Evolutionary conservation across 768 basidiomycete genomes (phyloP).

Genomic region (Hortiboletus campestris): DNA sequence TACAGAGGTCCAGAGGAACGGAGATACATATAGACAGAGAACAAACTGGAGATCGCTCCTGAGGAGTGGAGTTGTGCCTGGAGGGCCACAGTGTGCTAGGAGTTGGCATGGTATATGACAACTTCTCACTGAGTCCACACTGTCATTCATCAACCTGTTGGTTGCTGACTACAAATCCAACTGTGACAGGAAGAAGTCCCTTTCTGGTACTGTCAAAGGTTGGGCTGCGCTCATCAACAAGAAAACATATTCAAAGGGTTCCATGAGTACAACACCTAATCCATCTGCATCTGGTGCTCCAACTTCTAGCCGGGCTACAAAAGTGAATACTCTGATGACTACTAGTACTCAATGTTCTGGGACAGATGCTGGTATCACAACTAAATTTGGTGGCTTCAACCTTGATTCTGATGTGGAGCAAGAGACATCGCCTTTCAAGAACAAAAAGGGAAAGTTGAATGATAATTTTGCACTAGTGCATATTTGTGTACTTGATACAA

Average conservation of each 20-base stretch:
- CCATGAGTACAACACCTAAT: too few relatives aligned
- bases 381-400: background rate
- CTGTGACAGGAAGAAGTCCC: background rate
- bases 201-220: background rate
- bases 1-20: too few relatives aligned
- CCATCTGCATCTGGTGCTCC: too few relatives aligned
- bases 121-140: background rate
- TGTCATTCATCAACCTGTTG: slow-evolving; percentile 2
- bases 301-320: too few relatives aligned
- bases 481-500: background rate
- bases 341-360: background rate
- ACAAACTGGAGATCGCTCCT: too few relatives aligned
- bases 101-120: too few relatives aligned
- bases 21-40: too few relatives aligned
- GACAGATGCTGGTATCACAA: background rate
- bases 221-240: background rate
- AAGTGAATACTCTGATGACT: background rate
- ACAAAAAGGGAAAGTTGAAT: background rate
- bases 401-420: background rate
- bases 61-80: too few relatives aligned
- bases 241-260: background rate
- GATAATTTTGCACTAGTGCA: background rate
- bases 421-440: background rate
- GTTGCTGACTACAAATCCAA: background rate
- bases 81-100: too few relatives aligned